Conservation (phyloP, 306 rosid genomes). For the Cucumis hystrix region DNA sequence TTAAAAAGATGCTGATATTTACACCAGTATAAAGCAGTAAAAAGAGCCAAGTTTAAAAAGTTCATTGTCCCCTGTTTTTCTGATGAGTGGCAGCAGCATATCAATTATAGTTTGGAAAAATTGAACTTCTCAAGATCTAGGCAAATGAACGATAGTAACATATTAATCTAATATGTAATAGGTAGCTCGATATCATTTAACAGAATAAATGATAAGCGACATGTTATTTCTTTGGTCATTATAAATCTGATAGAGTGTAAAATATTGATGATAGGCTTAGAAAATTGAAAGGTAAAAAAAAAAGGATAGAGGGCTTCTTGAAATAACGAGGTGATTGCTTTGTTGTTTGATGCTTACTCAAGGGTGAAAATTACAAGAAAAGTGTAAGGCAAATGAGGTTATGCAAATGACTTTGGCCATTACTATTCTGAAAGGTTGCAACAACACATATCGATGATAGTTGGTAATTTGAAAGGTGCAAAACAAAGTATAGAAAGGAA, state of each 20-base stretch:
- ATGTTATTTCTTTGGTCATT: neutral
- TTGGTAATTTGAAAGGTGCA: neutral
- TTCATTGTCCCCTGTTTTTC: neutral
- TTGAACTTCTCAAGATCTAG: neutral
- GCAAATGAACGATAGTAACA: neutral
- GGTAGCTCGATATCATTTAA: neutral
- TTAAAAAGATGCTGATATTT: neutral
- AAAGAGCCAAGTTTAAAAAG: neutral
- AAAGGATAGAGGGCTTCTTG: neutral
- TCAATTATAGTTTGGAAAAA: neutral
- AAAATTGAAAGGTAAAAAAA: neutral
- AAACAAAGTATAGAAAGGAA: neutral
- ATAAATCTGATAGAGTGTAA: neutral
- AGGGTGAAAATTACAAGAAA: neutral
- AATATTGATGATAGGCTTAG: neutral
- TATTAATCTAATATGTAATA: neutral
- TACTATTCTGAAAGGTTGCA: neutral
- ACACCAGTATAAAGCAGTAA: neutral
- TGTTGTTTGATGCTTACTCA: neutral
- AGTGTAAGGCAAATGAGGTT: neutral
- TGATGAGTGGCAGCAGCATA: neutral
- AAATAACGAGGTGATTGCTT: neutral
- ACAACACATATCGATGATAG: neutral
- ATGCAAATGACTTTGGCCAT: neutral
- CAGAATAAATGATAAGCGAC: neutral